phyloP scores from a whole-genome alignment of 768 basidiomycete genomes.

The Lyophyllum atratum region DNA sequence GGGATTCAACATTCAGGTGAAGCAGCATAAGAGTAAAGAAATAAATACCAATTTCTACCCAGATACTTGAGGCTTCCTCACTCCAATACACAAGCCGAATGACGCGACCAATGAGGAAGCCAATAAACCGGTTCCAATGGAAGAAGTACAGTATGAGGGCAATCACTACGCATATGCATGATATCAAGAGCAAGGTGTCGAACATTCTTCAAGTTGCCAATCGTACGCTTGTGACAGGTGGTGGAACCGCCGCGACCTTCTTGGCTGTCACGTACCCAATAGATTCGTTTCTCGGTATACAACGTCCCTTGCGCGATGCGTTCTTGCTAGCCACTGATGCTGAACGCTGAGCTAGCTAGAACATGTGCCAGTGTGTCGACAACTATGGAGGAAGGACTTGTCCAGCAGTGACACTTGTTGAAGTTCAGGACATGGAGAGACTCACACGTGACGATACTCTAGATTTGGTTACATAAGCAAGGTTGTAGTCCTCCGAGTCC shows the following conservation, averaged over 20 bases:
- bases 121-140: constrained; percentile 89
- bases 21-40: neutral
- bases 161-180: constrained; percentile 58
- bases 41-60: constrained; percentile 77
- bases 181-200: constrained; percentile 58
- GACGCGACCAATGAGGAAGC: constrained; percentile 60
- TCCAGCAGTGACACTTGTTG: no score
- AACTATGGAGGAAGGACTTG: no score
- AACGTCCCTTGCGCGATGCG: neutral
- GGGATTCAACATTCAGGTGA: neutral
- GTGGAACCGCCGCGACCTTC: no score
- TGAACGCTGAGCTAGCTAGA: neutral
- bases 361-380: neutral
- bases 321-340: neutral
- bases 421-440: no score
- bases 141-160: constrained; percentile 77
- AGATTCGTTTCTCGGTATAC: neutral
- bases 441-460: no score
- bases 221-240: neutral
- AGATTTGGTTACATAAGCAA: constrained; percentile 9
- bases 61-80: constrained; percentile 70
- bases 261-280: no score
- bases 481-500: neutral
- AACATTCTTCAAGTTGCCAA: constrained; percentile 58
- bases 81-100: constrained; percentile 82